These are phyloP conservation scores for Penicillium vulpinum DNA, from an alignment of 2,329 filamentous ascomycete genomes.

Conservation along the genomic window DNA sequence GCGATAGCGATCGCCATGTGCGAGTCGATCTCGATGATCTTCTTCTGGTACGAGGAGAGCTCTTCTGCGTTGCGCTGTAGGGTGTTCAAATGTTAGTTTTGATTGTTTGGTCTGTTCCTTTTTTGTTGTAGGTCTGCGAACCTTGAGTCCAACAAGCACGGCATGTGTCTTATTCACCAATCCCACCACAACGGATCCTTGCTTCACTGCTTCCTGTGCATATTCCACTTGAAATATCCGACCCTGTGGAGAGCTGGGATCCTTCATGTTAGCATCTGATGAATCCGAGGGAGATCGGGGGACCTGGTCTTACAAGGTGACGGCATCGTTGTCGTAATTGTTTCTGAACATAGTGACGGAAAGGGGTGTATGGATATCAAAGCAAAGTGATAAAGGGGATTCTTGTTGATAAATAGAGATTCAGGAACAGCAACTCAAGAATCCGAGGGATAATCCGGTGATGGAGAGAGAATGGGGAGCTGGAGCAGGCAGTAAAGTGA, in stretches of 20 bases:
- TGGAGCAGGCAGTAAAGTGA: conserved; percentile 38
- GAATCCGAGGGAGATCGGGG: conserved; percentile 17
- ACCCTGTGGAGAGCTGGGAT: conserved; percentile 86
- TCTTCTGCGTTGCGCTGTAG: conserved; percentile 94
- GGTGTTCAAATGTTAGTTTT: background rate
- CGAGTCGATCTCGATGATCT: conserved; percentile 94
- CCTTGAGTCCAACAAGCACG: conserved; percentile 95
- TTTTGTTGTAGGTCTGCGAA: conserved; percentile 41
- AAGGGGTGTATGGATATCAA: conserved; percentile 11
- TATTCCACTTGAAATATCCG: conserved; percentile 99
- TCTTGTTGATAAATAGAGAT: conserved; percentile 11
- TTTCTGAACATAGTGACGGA: conserved; percentile 86
- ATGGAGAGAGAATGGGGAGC: conserved; percentile 22
- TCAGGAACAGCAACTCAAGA: conserved; percentile 15
- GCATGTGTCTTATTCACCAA: conserved; percentile 97
- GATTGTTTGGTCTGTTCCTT: background rate
- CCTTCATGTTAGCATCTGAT: conserved; percentile 19
- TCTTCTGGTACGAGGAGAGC: conserved; percentile 99
- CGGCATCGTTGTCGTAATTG: conserved; percentile 99
- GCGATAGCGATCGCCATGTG: conserved; percentile 95
- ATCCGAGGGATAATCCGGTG: conserved; percentile 16
- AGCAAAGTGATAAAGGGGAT: conserved; percentile 6
- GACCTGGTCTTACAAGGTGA: conserved; percentile 76
- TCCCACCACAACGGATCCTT: conserved; percentile 96
- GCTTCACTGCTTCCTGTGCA: conserved; percentile 97